A percentile compares a stretch with the other conserved stretches of the same genome.
These are phyloP conservation scores for Cryphonectria nitschkei DNA, from an alignment of 2,329 filamentous ascomycete species.

Conservation along the genomic window DNA sequence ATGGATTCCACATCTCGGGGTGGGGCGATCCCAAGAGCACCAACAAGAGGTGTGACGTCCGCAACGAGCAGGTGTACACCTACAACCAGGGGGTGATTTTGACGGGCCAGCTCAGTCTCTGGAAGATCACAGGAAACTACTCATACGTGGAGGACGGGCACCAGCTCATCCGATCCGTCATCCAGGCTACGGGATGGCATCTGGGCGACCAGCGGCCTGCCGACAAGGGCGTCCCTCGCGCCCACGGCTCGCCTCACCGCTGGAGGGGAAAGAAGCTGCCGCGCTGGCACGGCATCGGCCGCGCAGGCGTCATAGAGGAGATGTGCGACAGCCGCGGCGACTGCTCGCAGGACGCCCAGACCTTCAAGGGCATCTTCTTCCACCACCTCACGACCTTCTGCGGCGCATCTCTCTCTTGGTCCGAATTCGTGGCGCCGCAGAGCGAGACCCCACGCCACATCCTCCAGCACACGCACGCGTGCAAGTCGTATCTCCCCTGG, in stretches of 20 bases:
- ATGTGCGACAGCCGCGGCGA: slow-evolving; percentile 73
- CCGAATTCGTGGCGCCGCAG: slow-evolving; percentile 31
- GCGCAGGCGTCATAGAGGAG: slow-evolving; percentile 82
- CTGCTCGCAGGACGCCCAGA: slow-evolving; percentile 84
- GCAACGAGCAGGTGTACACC: slow-evolving; percentile 89
- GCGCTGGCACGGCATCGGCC: slow-evolving; percentile 75
- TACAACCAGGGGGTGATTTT: slow-evolving; percentile 95
- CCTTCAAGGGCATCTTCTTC: slow-evolving; percentile 95
- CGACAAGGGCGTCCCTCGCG: slow-evolving; percentile 40
- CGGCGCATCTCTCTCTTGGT: slow-evolving; percentile 56
- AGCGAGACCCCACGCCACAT: slow-evolving; percentile 18
- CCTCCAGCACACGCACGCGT: slow-evolving; percentile 26
- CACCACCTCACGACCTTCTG: slow-evolving; percentile 86
- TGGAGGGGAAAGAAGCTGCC: slow-evolving; percentile 44
- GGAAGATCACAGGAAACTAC: slow-evolving; percentile 73
- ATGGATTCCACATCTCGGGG: slow-evolving; percentile 84
- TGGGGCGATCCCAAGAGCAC: slow-evolving; percentile 62
- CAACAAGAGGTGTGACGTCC: slow-evolving; percentile 75
- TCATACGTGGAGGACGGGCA: slow-evolving; percentile 81
- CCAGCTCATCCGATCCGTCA: slow-evolving; percentile 71
- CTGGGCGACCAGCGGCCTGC: slow-evolving; percentile 46
- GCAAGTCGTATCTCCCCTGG: slow-evolving; percentile 23
- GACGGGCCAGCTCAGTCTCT: slow-evolving; percentile 79
- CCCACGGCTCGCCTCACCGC: slow-evolving; percentile 29
- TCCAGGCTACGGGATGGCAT: slow-evolving; percentile 78